These are phyloP conservation scores for Yarrowia sp. DNA, from an alignment of 805 yeast genomes.

Conservation along the genomic window DNA sequence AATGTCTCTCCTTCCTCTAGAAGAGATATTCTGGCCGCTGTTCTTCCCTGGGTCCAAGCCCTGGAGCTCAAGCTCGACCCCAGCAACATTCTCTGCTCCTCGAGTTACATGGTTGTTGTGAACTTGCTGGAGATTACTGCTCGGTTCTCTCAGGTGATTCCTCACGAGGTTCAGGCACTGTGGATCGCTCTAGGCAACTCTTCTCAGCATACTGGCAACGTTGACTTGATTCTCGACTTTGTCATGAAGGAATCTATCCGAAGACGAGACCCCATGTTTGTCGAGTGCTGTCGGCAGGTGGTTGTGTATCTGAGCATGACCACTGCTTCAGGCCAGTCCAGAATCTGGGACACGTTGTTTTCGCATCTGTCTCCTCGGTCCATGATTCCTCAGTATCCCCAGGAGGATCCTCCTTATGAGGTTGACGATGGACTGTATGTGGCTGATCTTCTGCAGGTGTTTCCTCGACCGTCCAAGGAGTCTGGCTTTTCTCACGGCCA, in stretches of 20 bases:
- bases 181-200: conserved; percentile 88
- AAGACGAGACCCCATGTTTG: conserved; percentile 66
- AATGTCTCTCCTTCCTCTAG: conserved; percentile 57
- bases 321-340: conserved; percentile 51
- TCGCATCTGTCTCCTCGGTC: conserved; percentile 73
- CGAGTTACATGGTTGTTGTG: conserved; percentile 62
- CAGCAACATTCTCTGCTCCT: conserved; percentile 38
- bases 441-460: conserved; percentile 59
- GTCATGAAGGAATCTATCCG: conserved; percentile 64
- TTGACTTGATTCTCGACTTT: conserved; percentile 67
- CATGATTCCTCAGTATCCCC: conserved; percentile 73
- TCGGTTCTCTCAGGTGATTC: conserved; percentile 65
- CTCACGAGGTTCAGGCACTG: conserved; percentile 85
- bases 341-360: conserved; percentile 58
- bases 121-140: conserved; percentile 84
- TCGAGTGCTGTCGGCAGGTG: conserved; percentile 76
- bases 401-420: conserved; percentile 32
- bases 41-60: conserved; percentile 90
- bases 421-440: conserved; percentile 47
- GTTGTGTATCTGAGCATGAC: conserved; percentile 57
- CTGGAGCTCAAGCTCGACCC: conserved; percentile 56
- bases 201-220: conserved; percentile 64
- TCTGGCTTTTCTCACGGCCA: conserved; percentile 85
- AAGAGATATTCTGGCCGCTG: conserved; percentile 72
- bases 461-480: conserved; percentile 56